These are phyloP conservation scores for Wickerhamomyces silvicola DNA, from an alignment of 805 yeast genomes.

Conservation along the genomic window DNA sequence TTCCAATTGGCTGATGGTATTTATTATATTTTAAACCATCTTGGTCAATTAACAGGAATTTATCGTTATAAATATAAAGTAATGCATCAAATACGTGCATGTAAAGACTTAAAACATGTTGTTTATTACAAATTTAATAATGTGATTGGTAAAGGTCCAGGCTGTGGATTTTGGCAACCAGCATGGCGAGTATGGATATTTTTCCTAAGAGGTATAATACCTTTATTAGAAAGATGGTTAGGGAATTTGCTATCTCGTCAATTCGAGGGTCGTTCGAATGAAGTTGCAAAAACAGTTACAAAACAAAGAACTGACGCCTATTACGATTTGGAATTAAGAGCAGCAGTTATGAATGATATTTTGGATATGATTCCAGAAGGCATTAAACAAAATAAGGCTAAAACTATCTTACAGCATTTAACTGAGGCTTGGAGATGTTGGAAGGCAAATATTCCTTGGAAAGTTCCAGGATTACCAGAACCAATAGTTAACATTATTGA, in stretches of 20 bases:
- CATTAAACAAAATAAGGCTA: conserved; percentile 77
- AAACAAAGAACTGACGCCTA: conserved; percentile 94
- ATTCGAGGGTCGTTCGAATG: conserved; percentile 93
- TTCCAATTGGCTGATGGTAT: conserved; percentile 94
- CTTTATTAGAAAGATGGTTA: conserved; percentile 89
- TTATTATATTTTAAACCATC: conserved; percentile 82
- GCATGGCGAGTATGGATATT: conserved; percentile 97
- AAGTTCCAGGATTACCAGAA: conserved; percentile 91
- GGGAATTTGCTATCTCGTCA: conserved; percentile 88
- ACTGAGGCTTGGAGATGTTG: conserved; percentile 99
- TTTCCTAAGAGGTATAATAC: conserved; percentile 86
- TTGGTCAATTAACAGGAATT: conserved; percentile 94
- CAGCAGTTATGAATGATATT: conserved; percentile 92
- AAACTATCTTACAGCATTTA: conserved; percentile 83
- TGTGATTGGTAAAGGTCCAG: conserved; percentile 95
- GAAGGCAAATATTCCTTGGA: conserved; percentile 99
- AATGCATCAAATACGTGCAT: conserved; percentile 95
- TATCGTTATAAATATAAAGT: conserved; percentile 95
- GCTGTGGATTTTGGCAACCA: conserved; percentile 99
- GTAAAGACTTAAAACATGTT: conserved; percentile 91
- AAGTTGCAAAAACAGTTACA: conserved; percentile 88
- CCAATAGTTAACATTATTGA: conserved; percentile 84
- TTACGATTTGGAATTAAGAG: conserved; percentile 87
- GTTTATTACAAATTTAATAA: conserved; percentile 80
- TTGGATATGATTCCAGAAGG: conserved; percentile 97